phyloP scores from a whole-genome alignment of 2,329 filamentous ascomycete genomes.

The Daldinia eschscholtzii region DNA sequence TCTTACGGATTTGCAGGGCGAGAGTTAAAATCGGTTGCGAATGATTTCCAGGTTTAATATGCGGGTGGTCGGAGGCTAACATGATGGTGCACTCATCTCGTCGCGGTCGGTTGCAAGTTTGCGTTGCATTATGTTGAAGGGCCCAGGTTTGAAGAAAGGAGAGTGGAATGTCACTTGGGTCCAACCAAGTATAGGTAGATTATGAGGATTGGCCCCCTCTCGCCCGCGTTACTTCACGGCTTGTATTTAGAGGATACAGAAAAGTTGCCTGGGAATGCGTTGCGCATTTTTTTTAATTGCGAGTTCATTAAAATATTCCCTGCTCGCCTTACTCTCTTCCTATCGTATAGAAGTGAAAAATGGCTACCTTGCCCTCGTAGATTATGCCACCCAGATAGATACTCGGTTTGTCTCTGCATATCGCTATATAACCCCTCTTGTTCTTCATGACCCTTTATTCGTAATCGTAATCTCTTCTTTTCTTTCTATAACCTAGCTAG shows the following conservation, averaged over 20 bases:
- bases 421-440: neutral
- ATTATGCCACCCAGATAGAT: constrained; percentile 13
- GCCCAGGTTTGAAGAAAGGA: neutral
- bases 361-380: constrained; percentile 12
- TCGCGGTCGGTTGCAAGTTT: constrained; percentile 4
- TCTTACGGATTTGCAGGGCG: constrained; percentile 48
- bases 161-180: neutral
- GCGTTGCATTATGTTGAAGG: constrained; percentile 7
- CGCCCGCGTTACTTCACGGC: constrained; percentile 7
- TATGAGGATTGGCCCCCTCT: constrained; percentile 6
- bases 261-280: constrained; percentile 30
- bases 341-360: constrained; percentile 22
- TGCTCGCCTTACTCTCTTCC: neutral
- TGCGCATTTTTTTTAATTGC: constrained; percentile 3
- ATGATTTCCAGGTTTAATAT: constrained; percentile 18
- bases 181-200: constrained; percentile 5
- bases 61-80: constrained; percentile 9
- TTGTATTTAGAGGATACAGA: constrained; percentile 42
- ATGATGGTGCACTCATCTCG: constrained; percentile 1
- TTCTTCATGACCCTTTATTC: constrained; percentile 17
- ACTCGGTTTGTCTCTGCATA: neutral
- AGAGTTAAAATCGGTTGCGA: constrained; percentile 38
- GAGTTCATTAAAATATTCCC: neutral
- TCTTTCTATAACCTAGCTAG: constrained; percentile 16
- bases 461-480: constrained; percentile 25